A percentile compares a stretch with the other conserved stretches of the same genome.
Conservation (phyloP, 2,329 filamentous ascomycete genomes). For the Orbilia blumenaviensis region DNA sequence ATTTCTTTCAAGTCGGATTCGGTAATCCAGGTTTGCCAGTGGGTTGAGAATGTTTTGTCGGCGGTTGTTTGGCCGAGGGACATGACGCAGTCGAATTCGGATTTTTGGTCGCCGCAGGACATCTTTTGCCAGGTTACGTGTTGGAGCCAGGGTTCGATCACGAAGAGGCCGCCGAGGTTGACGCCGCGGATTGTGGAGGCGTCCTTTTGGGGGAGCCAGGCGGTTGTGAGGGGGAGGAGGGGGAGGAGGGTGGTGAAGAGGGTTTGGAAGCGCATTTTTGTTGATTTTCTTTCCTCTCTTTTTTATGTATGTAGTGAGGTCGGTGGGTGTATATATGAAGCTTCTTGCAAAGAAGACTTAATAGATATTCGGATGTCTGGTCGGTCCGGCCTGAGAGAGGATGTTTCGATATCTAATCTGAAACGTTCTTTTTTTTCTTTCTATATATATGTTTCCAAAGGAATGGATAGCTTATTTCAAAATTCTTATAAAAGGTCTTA, state of each 20-base stretch:
- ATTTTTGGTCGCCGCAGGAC: constrained; percentile 64
- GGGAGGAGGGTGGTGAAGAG: constrained; percentile 13
- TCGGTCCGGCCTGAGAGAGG: too few relatives aligned
- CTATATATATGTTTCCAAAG: background rate
- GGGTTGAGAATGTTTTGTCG: constrained; percentile 64
- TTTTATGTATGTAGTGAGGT: too few relatives aligned
- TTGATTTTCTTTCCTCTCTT: too few relatives aligned
- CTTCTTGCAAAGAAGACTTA: constrained; percentile 49
- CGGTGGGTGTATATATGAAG: background rate
- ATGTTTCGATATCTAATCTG: constrained; percentile 8
- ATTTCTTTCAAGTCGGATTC: constrained; percentile 66
- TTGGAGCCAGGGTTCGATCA: constrained; percentile 68
- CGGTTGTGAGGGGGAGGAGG: constrained; percentile 17
- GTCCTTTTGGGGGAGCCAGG: constrained; percentile 53
- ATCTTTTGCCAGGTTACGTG: constrained; percentile 63
- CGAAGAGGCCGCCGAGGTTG: constrained; percentile 67
- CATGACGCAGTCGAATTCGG: constrained; percentile 68
- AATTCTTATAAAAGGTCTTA: too few relatives aligned
- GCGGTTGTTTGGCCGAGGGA: constrained; percentile 64
- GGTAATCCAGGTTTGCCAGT: constrained; percentile 67
- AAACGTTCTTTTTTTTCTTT: too few relatives aligned
- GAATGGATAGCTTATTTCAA: constrained; percentile 28
- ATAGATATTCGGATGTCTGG: background rate
- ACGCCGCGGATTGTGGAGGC: constrained; percentile 66
- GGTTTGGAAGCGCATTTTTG: constrained; percentile 17